phyloP scores from a whole-genome alignment of 2,329 filamentous ascomycete species.

The Fusarium sp. region DNA sequence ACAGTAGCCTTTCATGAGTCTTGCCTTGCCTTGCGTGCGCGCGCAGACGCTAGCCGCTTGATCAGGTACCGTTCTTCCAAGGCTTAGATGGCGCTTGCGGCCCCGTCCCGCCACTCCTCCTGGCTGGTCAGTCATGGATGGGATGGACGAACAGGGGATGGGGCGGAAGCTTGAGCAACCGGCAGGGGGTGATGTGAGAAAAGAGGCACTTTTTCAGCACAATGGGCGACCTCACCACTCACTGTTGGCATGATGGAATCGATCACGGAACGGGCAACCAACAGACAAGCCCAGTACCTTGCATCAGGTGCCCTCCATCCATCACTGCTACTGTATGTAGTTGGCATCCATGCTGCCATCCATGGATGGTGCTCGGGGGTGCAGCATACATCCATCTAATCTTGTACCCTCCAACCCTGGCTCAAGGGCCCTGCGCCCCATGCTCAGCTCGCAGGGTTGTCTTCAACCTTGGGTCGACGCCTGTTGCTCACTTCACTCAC shows the following conservation, averaged over 20 bases:
- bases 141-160: constrained; percentile 30
- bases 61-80: constrained; percentile 44
- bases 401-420: constrained; percentile 28
- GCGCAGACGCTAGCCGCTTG: constrained; percentile 37
- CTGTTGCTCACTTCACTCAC: constrained; percentile 17
- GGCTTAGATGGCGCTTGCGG: constrained; percentile 47
- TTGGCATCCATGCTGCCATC: background rate
- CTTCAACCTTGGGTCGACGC: constrained; percentile 37
- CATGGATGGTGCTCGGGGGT: background rate
- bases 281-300: constrained; percentile 37
- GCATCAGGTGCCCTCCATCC: constrained; percentile 30
- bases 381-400: constrained; percentile 32
- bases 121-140: constrained; percentile 8
- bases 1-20: background rate
- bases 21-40: constrained; percentile 7
- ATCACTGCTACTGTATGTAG: background rate
- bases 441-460: constrained; percentile 50
- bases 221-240: background rate
- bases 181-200: constrained; percentile 30
- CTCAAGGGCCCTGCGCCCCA: constrained; percentile 47
- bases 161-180: constrained; percentile 37
- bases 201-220: constrained; percentile 20
- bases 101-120: constrained; percentile 45
- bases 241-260: constrained; percentile 1
- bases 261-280: background rate